phyloP scores from a whole-genome alignment of 2,329 filamentous ascomycete genomes.

The Colletotrichum sansevieriae region DNA sequence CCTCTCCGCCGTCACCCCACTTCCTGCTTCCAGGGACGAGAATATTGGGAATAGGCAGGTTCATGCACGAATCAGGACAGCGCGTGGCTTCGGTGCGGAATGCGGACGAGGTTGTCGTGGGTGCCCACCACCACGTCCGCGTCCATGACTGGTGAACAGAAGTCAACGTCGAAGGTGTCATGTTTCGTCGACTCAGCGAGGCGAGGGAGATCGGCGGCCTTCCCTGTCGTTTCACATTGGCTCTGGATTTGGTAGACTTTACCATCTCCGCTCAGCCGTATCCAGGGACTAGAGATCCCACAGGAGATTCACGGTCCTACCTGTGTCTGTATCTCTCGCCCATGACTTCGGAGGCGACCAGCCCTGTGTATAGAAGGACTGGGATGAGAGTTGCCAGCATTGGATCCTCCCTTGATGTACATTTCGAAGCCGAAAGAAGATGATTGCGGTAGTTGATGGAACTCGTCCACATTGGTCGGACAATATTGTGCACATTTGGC shows the following conservation, averaged over 20 bases:
- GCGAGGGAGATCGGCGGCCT: conserved; percentile 38
- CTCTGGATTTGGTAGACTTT: conserved; percentile 31
- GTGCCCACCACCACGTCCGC: conserved; percentile 7
- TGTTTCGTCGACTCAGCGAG: conserved; percentile 41
- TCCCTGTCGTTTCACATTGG: conserved; percentile 39
- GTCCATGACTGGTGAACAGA: conserved; percentile 21
- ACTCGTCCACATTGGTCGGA: conserved; percentile 34
- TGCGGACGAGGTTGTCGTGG: conserved; percentile 26
- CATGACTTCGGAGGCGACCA: conserved; percentile 5
- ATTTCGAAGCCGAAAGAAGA: conserved; percentile 14
- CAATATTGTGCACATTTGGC: conserved; percentile 38
- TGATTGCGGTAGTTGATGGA: conserved; percentile 31
- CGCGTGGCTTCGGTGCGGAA: conserved; percentile 16
- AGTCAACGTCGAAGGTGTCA: conserved; percentile 39
- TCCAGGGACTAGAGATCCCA: conserved; percentile 30
- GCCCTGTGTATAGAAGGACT: conserved; percentile 11
- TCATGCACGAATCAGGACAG: conserved; percentile 36
- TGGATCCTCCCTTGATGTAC: background rate
- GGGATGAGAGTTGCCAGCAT: conserved; percentile 1
- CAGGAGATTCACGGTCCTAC: conserved; percentile 1
- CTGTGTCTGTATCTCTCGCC: conserved; percentile 5
- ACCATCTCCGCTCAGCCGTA: conserved; percentile 22
- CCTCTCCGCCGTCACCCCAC: conserved; percentile 24
- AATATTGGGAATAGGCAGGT: conserved; percentile 26
- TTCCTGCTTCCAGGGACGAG: conserved; percentile 7